Evolutionary conservation across 805 yeast genomes (phyloP).

Genomic region (Pichia nanzhaoensis): DNA sequence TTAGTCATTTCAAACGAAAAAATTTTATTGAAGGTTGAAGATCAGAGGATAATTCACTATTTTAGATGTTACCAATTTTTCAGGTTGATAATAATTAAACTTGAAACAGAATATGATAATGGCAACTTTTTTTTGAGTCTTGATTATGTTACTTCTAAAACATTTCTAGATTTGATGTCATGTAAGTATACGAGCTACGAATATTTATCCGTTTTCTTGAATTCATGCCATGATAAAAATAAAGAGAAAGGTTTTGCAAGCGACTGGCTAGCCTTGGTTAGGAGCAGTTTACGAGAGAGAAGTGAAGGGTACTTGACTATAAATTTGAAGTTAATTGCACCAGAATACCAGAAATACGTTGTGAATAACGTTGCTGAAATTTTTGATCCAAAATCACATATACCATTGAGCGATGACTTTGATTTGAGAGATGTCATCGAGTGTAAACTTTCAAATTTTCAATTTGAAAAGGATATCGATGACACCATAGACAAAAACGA

Average conservation of each 20-base stretch:
- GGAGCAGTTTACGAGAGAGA: conserved; percentile 1
- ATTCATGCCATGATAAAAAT: background rate
- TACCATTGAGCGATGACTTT: background rate
- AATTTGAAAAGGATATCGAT: background rate
- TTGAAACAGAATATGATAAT: background rate
- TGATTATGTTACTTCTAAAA: background rate
- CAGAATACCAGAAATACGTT: conserved; percentile 4
- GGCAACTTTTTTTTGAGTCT: conserved; percentile 1
- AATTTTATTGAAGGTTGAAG: background rate
- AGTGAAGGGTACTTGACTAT: conserved; percentile 9
- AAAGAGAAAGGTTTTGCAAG: background rate
- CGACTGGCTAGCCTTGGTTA: background rate
- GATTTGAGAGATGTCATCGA: conserved; percentile 6
- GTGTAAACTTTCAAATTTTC: conserved; percentile 4
- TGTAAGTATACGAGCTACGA: conserved; percentile 1
- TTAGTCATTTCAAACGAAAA: background rate
- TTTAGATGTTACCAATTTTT: conserved; percentile 3
- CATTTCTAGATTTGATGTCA: conserved; percentile 7
- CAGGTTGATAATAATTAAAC: background rate
- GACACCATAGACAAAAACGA: background rate
- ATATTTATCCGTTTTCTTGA: conserved; percentile 1
- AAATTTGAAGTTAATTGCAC: conserved; percentile 6
- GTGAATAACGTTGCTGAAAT: too few species aligned
- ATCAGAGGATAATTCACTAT: background rate
- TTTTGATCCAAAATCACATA: conserved; percentile 1